These are phyloP conservation scores for Lentithecium fluviatile DNA, from an alignment of 495 filamentous ascomycete species.

Conservation along the genomic window DNA sequence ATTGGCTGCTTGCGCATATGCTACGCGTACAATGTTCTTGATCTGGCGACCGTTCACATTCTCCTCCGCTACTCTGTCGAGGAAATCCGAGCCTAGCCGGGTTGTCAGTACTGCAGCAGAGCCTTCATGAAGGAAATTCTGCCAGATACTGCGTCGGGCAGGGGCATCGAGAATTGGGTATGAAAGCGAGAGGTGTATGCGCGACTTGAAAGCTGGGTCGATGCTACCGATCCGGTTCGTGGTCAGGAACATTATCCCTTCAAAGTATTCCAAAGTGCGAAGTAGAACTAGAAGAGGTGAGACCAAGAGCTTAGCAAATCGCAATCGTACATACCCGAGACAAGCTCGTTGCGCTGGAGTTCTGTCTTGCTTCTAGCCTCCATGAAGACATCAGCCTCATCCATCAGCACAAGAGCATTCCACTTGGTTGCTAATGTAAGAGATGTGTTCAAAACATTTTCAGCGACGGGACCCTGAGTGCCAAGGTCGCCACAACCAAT, in stretches of 20 bases:
- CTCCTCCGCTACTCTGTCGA: conserved; percentile 42
- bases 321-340: conserved; percentile 51
- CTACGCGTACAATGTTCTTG: conserved; percentile 45
- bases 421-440: conserved; percentile 22
- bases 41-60: conserved; percentile 47
- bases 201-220: conserved; percentile 53
- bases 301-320: conserved; percentile 54
- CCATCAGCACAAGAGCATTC: conserved; percentile 39
- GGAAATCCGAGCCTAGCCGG: conserved; percentile 24
- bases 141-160: conserved; percentile 35
- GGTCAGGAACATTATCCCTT: conserved; percentile 17
- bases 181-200: conserved; percentile 52
- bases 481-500: conserved; percentile 25
- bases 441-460: not conserved
- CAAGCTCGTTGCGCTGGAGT: conserved; percentile 51
- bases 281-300: conserved; percentile 47
- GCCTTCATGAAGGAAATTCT: not conserved
- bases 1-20: not conserved
- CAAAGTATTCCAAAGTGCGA: conserved; percentile 11
- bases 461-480: not conserved
- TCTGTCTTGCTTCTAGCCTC: conserved; percentile 43
- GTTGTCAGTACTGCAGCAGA: not conserved
- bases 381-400: conserved; percentile 41
- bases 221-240: conserved; percentile 18
- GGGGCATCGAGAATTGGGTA: conserved; percentile 47